phyloP scores from a whole-genome alignment of 345 rosid genomes.

The Draba incana region DNA sequence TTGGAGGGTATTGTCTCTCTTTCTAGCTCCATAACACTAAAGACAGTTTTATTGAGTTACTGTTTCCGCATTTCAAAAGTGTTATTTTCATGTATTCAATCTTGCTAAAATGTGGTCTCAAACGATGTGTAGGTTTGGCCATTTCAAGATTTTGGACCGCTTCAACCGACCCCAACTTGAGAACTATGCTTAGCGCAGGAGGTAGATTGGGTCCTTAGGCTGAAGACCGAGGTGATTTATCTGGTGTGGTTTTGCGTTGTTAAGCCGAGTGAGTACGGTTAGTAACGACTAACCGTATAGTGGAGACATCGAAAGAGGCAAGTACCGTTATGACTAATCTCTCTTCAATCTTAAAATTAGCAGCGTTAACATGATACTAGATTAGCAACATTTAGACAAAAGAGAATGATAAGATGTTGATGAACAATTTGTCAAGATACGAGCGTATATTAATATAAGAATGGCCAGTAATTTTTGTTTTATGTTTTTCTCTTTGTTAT shows the following conservation, averaged over 20 bases:
- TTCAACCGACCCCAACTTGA: slow-evolving; percentile 25
- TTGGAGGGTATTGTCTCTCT: slow-evolving; percentile 56
- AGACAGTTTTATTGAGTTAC: not conserved
- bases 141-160: slow-evolving; percentile 55
- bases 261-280: not conserved
- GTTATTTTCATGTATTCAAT: not conserved
- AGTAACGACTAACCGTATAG: not conserved
- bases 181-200: not conserved
- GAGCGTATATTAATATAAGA: too few relatives aligned
- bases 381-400: too few relatives aligned
- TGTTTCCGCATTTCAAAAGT: not conserved
- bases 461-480: too few relatives aligned
- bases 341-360: too few relatives aligned
- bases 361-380: too few relatives aligned
- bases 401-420: too few relatives aligned
- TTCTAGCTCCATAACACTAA: not conserved
- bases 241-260: not conserved
- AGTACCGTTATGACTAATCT: not conserved
- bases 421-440: too few relatives aligned
- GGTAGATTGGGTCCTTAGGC: slow-evolving; percentile 13
- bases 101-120: not conserved
- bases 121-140: slow-evolving; percentile 58
- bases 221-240: not conserved
- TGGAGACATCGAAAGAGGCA: slow-evolving; percentile 8
- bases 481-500: too few relatives aligned